phyloP scores from a whole-genome alignment of 2,329 filamentous ascomycete species.

The Berkeleyomyces basicola region DNA sequence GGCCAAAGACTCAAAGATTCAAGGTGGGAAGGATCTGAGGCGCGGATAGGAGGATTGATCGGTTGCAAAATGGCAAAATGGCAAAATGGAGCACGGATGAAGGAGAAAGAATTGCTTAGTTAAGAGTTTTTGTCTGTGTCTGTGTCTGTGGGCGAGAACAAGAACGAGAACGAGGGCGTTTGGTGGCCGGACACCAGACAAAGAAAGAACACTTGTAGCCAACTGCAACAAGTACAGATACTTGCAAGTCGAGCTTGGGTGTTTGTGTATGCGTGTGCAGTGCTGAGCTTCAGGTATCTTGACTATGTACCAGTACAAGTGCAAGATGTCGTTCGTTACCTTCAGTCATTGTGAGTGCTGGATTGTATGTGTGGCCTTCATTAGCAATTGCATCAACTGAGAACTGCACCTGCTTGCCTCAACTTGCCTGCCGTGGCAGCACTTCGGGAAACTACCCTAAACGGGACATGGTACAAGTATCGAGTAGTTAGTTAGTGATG shows the following conservation, averaged over 20 bases:
- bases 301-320: too few relatives aligned
- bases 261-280: too few relatives aligned
- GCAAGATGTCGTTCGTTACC: too few relatives aligned
- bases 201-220: not conserved
- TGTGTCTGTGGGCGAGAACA: not conserved
- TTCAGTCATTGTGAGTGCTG: too few relatives aligned
- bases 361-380: too few relatives aligned
- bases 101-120: not conserved
- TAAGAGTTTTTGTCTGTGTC: not conserved
- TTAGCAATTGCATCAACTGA: too few relatives aligned
- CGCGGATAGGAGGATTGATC: conserved; percentile 4
- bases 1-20: not conserved
- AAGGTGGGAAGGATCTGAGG: conserved; percentile 1
- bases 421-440: not conserved
- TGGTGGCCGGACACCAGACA: not conserved
- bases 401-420: too few relatives aligned
- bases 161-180: not conserved
- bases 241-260: too few relatives aligned
- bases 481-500: not conserved
- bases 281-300: too few relatives aligned
- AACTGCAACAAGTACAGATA: too few relatives aligned
- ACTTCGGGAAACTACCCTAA: not conserved
- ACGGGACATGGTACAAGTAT: not conserved
- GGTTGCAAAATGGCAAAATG: not conserved
- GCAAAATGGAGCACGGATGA: not conserved